A percentile compares a stretch with the other conserved stretches of the same genome.
These are phyloP conservation scores for Neopestalotiopsis sp. DNA, from an alignment of 2,329 filamentous ascomycete genomes.

Conservation along the genomic window DNA sequence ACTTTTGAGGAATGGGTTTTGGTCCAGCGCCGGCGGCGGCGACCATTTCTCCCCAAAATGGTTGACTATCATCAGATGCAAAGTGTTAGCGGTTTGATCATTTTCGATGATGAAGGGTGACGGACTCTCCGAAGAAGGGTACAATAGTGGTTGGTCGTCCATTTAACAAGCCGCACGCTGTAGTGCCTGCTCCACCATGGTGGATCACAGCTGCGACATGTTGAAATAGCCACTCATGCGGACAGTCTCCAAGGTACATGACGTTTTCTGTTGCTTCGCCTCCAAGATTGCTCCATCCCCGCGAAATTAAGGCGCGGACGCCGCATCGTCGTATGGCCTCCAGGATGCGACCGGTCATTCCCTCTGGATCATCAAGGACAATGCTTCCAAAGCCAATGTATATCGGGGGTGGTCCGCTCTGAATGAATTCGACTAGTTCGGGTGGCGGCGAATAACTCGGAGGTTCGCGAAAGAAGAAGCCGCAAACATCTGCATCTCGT, in stretches of 20 bases:
- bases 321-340: slow-evolving; percentile 62
- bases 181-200: slow-evolving; percentile 70
- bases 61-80: slow-evolving; percentile 33
- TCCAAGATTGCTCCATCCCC: slow-evolving; percentile 69
- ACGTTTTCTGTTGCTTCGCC: slow-evolving; percentile 56
- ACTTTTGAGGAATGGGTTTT: slow-evolving; percentile 39
- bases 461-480: slow-evolving; percentile 77
- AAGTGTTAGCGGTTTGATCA: no score
- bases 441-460: slow-evolving; percentile 69
- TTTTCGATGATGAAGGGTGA: background rate
- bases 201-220: slow-evolving; percentile 65
- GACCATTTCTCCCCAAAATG: slow-evolving; percentile 49
- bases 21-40: slow-evolving; percentile 45
- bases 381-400: slow-evolving; percentile 73
- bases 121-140: slow-evolving; percentile 68
- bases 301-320: slow-evolving; percentile 65
- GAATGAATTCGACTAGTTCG: slow-evolving; percentile 71
- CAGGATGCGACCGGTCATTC: slow-evolving; percentile 63
- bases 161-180: slow-evolving; percentile 65
- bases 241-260: slow-evolving; percentile 61
- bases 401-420: slow-evolving; percentile 72
- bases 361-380: slow-evolving; percentile 60
- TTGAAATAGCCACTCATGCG: slow-evolving; percentile 71
- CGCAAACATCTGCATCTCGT: slow-evolving; percentile 56
- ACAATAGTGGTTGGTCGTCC: slow-evolving; percentile 69